Conservation (phyloP, 2,329 filamentous ascomycete genomes). For the Ophiostoma sp. region DNA sequence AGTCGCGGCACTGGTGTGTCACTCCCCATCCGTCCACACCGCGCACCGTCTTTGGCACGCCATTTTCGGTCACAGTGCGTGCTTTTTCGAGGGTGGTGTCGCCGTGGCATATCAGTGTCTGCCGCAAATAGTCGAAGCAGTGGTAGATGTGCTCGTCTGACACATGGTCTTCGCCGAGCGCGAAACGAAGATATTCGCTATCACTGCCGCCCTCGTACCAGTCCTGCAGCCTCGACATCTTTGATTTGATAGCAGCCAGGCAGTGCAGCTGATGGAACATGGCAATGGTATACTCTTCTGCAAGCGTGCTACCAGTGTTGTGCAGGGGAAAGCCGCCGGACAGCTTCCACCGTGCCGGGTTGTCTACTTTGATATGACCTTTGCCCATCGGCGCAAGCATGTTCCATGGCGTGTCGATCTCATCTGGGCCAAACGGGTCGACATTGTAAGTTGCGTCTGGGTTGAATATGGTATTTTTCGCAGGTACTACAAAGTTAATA, state of each 20-base stretch:
- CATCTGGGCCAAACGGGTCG: not conserved
- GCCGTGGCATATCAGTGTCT: not conserved
- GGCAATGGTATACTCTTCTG: too few species aligned
- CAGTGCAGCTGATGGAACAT: not conserved
- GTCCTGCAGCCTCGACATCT: not conserved
- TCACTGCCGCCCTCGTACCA: not conserved
- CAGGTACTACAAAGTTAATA: not conserved
- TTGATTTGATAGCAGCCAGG: not conserved
- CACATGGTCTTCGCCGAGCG: not conserved
- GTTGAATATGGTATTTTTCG: not conserved
- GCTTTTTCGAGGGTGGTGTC: not conserved
- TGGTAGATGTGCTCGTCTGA: constrained; percentile 5
- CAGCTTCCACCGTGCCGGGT: not conserved
- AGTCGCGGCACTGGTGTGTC: not conserved
- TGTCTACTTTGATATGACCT: not conserved
- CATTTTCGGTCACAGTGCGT: not conserved
- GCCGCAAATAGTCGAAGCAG: not conserved
- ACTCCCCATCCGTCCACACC: not conserved
- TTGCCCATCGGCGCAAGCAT: not conserved
- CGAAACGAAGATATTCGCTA: not conserved
- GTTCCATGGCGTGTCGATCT: not conserved
- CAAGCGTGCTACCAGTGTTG: too few species aligned
- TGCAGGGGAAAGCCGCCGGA: not conserved
- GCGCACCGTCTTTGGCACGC: not conserved
- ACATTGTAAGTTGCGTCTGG: not conserved